phyloP scores from a whole-genome alignment of 164 flowering plant species.

The Vitis cinerea region DNA sequence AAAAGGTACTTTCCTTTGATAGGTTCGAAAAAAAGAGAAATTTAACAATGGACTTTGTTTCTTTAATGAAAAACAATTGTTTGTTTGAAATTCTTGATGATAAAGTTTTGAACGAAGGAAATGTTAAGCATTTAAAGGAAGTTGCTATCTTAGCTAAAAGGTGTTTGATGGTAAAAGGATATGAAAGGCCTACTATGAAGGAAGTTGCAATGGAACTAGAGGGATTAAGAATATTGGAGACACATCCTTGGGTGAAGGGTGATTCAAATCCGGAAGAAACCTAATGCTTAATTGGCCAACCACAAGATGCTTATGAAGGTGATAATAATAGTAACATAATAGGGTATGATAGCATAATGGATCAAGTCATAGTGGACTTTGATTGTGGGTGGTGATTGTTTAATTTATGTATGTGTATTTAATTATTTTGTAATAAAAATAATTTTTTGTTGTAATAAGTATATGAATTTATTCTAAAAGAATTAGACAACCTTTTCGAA shows the following conservation, averaged over 20 bases:
- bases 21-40: constrained; percentile 8
- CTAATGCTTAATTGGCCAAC: too few species aligned
- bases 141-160: constrained; percentile 14
- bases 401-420: too few species aligned
- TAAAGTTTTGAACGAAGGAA: background rate
- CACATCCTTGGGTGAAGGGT: background rate
- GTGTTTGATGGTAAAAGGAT: constrained; percentile 19
- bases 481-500: too few species aligned
- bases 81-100: constrained; percentile 13
- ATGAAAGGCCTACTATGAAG: constrained; percentile 22
- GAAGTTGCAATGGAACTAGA: constrained; percentile 24
- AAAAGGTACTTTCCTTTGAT: constrained; percentile 13
- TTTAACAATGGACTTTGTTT: constrained; percentile 23
- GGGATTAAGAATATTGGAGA: background rate
- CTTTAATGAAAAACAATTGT: constrained; percentile 12
- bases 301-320: too few species aligned
- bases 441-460: too few species aligned
- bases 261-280: background rate
- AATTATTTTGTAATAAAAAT: too few species aligned
- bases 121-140: constrained; percentile 7
- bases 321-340: too few species aligned
- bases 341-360: too few species aligned
- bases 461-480: too few species aligned
- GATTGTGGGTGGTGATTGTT: too few species aligned
- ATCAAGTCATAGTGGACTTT: too few species aligned